Evolutionary conservation across 139 green algal species (phyloP).

Genomic region (Raphidocelis subcapitata): DNA sequence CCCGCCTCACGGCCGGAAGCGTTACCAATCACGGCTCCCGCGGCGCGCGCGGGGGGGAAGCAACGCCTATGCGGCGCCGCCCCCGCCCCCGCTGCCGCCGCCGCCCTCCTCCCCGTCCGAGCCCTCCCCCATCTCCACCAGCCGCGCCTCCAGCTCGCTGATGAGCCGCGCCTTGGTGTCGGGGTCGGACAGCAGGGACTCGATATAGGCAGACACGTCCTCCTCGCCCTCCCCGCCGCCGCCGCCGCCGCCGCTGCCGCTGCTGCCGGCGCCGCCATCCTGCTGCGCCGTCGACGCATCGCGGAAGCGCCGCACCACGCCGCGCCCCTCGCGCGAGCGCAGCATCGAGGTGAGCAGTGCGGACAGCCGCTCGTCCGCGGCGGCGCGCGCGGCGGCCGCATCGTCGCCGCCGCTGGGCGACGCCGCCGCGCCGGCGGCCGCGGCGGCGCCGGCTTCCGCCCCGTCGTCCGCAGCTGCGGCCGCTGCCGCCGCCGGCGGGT

Average conservation of each 20-base stretch:
- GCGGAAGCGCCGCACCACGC: background rate
- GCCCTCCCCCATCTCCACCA: constrained; percentile 4
- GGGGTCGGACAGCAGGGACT: constrained; percentile 18
- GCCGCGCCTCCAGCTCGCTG: constrained; percentile 16
- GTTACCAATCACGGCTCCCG: too few species aligned
- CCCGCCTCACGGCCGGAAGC: too few species aligned
- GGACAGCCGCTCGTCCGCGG: constrained; percentile 7
- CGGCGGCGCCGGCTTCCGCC: background rate
- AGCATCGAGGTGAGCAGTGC: constrained; percentile 17
- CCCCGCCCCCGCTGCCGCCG: constrained; percentile 1
- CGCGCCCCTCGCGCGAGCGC: constrained; percentile 3
- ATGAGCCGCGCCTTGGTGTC: constrained; percentile 17
- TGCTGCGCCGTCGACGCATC: background rate
- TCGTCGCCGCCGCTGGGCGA: too few species aligned
- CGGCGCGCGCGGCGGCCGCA: too few species aligned
- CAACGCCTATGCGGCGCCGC: too few species aligned
- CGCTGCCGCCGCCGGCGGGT: too few species aligned
- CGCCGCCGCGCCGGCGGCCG: too few species aligned
- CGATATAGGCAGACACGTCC: constrained; percentile 2
- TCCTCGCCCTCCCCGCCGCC: background rate
- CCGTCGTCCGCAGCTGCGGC: background rate
- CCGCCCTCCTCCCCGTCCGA: background rate
- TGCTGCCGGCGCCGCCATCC: background rate
- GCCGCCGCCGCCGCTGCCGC: background rate
- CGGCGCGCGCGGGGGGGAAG: too few species aligned